Base-by-base conservation (phyloP, 2,329 filamentous ascomycete species). In the Ascocoryne sarcoides region DNA sequence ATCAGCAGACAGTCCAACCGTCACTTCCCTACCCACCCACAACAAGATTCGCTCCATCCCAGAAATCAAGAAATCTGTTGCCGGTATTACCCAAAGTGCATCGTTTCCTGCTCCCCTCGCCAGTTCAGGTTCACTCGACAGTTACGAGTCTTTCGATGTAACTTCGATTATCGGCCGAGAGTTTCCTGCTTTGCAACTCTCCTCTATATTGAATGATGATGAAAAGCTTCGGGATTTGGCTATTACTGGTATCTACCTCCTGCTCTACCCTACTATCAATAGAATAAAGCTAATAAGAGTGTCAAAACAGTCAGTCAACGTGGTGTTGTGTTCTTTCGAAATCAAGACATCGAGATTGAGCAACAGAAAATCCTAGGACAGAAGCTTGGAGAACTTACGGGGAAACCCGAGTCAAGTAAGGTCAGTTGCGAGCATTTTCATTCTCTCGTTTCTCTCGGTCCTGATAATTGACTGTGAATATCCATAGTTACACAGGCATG, bases 401-500 rank as follows among this genome's bases (percentile, higher is more conserved):
- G 68, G 26, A 65, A 51, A 34, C 46, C 46, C 0, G 38, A 29
- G 20, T 42, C 39, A 7, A 42, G 37, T 10, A 47, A 50, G 28
- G 47, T 50, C 14, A 10, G 29, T 29, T 7, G 10, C 18, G 5
- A 15, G n/a, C 9, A 5, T 7, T 32, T n/a, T 14, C 3, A 32
- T 5, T 16, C n/a, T n/a, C n/a, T n/a, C n/a, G n/a, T n/a, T n/a
- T n/a, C n/a, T n/a, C n/a, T 7, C 18, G 12, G 9, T 32, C 15
- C 3, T 26, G 51, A 45, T 12, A 53, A 61, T 52, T 39, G 21
- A 43, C 33, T 21, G 64, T 2, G 2, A 73, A 69, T n/a, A n/a
- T 10, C 8, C 1, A 2, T 60, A 62, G 2, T 61, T 77, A 17
- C 73, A 76, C 42, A 65, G 75, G 5, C 73, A 76, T 47, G 72